Evolutionary conservation across 495 filamentous ascomycete genomes (phyloP), one percentile per base, ranked within the genome.

Genomic region (Clavariopsis aquatica): DNA sequence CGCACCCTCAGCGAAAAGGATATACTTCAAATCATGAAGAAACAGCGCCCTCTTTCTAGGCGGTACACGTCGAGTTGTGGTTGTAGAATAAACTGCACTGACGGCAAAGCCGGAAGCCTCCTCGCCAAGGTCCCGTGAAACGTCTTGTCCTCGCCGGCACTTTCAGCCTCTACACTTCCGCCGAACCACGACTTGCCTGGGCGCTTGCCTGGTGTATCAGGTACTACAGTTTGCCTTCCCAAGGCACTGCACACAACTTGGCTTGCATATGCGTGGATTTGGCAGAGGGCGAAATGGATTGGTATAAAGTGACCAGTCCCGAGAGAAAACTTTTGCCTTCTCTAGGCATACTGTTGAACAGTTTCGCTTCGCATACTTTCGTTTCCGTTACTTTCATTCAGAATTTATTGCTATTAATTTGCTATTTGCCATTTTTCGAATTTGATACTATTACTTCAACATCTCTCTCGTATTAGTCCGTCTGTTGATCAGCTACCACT

Each of bases 281-380:
- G 24, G 15, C 24, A 27, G 19, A 13, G 55, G 27, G 24, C 47
- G 55, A 29, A 22, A 47, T n/a, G 41, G 24, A 17, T 27, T 34
- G 22, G 29, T 57, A 57, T 57, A 57, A 57, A 36, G 29, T 20
- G 19, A 36, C 13, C 10, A n/a, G 6, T 2, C 28, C 10, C 17
- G 26, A n/a, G 31, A 36, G 24, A 54, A 2, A n/a, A n/a, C n/a
- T n/a, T 41, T 47, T 29, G n/a, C n/a, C 2, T 19, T 45, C 20
- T 26, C 9, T 38, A 57, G 55, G 55, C 55, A 45, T 34, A 46
- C 58, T 62, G 58, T 62, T 62, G 58, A 62, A 45, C 58, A 62
- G 58, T 62, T 27, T 29, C 46, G 13, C 28, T 49, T 54, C 20
- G 17, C 43, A 36, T 53, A 17, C 36, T 53, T 36, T 53, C 31